Base-by-base conservation (phyloP, 768 basidiomycete species). In the Suillus bovinus region DNA sequence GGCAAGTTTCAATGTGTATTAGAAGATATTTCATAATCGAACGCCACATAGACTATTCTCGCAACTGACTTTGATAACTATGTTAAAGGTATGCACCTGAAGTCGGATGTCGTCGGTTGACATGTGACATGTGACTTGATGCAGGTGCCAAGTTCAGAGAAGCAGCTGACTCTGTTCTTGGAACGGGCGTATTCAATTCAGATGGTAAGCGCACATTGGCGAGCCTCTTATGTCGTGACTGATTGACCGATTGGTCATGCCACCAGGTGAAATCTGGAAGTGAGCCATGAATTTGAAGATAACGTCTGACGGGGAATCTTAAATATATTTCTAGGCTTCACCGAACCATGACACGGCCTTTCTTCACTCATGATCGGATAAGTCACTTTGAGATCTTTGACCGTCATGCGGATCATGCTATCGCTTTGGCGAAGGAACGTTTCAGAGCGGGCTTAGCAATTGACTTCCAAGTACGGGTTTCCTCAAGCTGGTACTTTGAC, bases 261-360 rank as follows among this genome's bases (percentile, higher is more conserved):
- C 10, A 24, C 13, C 55, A 86, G 86, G 86, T n/a, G 85, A 88
- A 1, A 79, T 84, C 72, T 90, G 89, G 89, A 90, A 86, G 86
- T 88, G 67, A 63, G 81, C 29, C 2, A 52, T 33, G 29, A 9
- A 27, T 42, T 22, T 10, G 41, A 50, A 13, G 31, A 44, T 31
- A 4, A 5, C 5, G 31, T 31, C 22, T 16, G 29, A 20, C 10
- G 10, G 0, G 38, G 54, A 10, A 16, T 60, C 59, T 57, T 50
- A 61, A 54, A 24, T 3, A 14, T n/a, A 50, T 54, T 38, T 7
- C 7, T 33, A 83, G 87, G 68, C 82, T 88, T 66, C 88, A 90
- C 70, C 84, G 88, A 11, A 68, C 79, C 4, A 87, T 91, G 77
- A 86, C 87, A 0, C 83, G 89, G 0, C 89, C 89, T 0, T 90